A percentile compares a stretch with the other conserved stretches of the same genome.
Evolutionary conservation across 2,329 filamentous ascomycete species (phyloP).

Genomic region (Aspergillus sp.): DNA sequence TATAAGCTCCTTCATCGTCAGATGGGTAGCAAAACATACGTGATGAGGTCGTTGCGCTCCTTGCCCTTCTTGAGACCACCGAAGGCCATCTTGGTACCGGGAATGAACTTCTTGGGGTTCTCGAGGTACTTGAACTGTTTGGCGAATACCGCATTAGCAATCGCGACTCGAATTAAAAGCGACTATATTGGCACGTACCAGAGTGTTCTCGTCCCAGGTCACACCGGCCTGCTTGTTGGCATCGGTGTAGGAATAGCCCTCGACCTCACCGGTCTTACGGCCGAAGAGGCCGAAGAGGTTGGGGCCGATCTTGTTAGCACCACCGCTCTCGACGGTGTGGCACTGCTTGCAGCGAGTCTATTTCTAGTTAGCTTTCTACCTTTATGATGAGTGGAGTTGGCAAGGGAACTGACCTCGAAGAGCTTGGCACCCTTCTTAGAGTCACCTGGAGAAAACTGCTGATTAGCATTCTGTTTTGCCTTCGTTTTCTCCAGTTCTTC

Average conservation of each 20-base stretch:
- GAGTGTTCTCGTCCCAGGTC: slow-evolving; percentile 78
- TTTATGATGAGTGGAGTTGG: not conserved
- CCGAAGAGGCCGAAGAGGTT: slow-evolving; percentile 97
- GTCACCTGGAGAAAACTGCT: slow-evolving; percentile 64
- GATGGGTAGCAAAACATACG: slow-evolving; percentile 59
- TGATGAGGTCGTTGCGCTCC: slow-evolving; percentile 98
- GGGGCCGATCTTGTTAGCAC: slow-evolving; percentile 97
- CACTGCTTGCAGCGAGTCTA: slow-evolving; percentile 94
- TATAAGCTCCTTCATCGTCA: not conserved
- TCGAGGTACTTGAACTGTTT: slow-evolving; percentile 92
- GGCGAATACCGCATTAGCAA: slow-evolving; percentile 14
- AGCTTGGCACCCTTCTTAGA: slow-evolving; percentile 95
- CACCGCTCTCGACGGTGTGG: slow-evolving; percentile 89
- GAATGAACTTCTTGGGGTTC: slow-evolving; percentile 99
- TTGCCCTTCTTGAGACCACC: slow-evolving; percentile 99
- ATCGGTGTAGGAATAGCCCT: slow-evolving; percentile 96
- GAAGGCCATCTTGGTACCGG: slow-evolving; percentile 99
- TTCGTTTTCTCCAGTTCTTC: slow-evolving; percentile 17
- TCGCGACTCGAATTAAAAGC: not conserved
- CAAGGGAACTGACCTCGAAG: slow-evolving; percentile 68
- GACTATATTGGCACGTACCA: slow-evolving; percentile 58
- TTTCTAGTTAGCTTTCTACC: slow-evolving; percentile 9
- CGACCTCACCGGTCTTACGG: slow-evolving; percentile 87
- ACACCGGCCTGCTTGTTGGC: slow-evolving; percentile 99
- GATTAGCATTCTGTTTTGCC: slow-evolving; percentile 28